Percentiles rank a stretch among this genome's conserved stretches.
Evolutionary conservation across 176 grass and related monocot species (phyloP).

Genomic region (Lolium rigidum): DNA sequence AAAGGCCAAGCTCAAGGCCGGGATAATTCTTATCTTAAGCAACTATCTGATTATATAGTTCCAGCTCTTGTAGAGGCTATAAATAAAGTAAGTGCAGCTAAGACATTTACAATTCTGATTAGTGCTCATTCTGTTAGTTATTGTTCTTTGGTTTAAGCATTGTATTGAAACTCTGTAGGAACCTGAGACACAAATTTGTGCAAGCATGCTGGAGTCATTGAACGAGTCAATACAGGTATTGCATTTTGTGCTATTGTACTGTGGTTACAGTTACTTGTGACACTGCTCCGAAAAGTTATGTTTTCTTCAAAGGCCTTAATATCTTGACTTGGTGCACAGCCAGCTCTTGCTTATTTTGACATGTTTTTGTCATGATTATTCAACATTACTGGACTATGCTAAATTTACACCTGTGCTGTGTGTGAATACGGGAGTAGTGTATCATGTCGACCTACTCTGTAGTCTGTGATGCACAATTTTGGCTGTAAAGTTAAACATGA

Average conservation of each 20-base stretch:
- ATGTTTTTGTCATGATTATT: constrained; percentile 34
- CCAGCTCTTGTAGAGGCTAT: constrained; percentile 81
- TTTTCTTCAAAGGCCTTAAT: constrained; percentile 14
- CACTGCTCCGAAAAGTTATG: constrained; percentile 9
- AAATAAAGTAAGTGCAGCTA: constrained; percentile 64
- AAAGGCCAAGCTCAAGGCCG: constrained; percentile 72
- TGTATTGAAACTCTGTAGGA: constrained; percentile 61
- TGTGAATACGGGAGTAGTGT: background rate
- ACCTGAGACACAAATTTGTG: constrained; percentile 77
- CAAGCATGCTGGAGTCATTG: constrained; percentile 68
- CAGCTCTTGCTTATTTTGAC: constrained; percentile 30
- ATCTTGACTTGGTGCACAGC: constrained; percentile 2
- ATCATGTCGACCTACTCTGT: background rate
- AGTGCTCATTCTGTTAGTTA: constrained; percentile 30
- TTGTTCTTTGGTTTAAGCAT: constrained; percentile 37
- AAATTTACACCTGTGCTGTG: background rate
- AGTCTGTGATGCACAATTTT: background rate
- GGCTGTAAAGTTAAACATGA: constrained; percentile 5
- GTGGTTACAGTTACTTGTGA: constrained; percentile 27
- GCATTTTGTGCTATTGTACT: constrained; percentile 24
- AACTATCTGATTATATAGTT: constrained; percentile 78
- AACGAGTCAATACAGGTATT: constrained; percentile 72
- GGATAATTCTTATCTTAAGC: constrained; percentile 75
- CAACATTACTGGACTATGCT: constrained; percentile 2
- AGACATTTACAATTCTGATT: constrained; percentile 17